These are phyloP conservation scores for Raphanus sativus DNA, from an alignment of 345 rosid species.

Conservation along the genomic window DNA sequence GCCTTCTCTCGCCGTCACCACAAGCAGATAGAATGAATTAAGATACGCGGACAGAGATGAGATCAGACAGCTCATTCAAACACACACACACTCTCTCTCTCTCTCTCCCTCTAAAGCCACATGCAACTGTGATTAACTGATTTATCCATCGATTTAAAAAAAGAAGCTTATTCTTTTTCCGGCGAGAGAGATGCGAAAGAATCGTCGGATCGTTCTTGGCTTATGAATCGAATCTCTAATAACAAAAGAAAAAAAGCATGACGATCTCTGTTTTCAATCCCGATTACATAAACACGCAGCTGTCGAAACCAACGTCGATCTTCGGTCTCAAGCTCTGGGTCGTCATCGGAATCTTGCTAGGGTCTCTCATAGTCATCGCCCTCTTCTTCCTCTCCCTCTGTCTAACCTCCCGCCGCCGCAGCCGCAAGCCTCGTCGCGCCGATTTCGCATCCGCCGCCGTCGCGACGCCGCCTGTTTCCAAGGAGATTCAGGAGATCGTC, in stretches of 20 bases:
- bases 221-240: neutral
- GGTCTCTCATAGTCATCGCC: conserved; percentile 72
- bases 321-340: conserved; percentile 79
- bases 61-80: conserved; percentile 38
- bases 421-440: conserved; percentile 22
- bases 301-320: conserved; percentile 70
- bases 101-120: conserved; percentile 14
- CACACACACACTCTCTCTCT: conserved; percentile 1
- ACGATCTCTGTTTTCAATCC: conserved; percentile 35
- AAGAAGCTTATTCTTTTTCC: conserved; percentile 16
- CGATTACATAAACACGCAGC: conserved; percentile 37
- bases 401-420: conserved; percentile 64
- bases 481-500: conserved; percentile 82
- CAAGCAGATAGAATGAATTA: neutral
- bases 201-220: neutral
- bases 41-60: conserved; percentile 8
- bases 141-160: conserved; percentile 25
- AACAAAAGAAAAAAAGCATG: neutral
- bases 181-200: conserved; percentile 22
- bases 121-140: conserved; percentile 35
- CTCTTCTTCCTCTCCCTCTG: conserved; percentile 85
- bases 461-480: conserved; percentile 51
- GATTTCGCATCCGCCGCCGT: conserved; percentile 34
- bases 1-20: conserved; percentile 4
- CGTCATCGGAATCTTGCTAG: conserved; percentile 71